Conservation (phyloP, 2,329 filamentous ascomycete species). For the Knoxdaviesia proteae region DNA sequence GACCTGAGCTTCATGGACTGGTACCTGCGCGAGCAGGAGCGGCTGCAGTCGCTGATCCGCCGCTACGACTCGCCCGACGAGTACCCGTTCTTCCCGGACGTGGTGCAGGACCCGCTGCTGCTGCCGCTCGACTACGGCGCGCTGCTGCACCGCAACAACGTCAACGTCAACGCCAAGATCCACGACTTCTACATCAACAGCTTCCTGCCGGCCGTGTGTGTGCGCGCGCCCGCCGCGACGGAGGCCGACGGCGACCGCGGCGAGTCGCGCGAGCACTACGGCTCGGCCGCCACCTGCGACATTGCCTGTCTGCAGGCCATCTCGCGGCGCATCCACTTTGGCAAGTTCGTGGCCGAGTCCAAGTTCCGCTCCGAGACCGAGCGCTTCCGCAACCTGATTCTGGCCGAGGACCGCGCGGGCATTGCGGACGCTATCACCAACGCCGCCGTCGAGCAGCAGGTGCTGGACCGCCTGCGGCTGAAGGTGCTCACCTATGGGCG, state of each 20-base stretch:
- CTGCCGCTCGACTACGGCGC: slow-evolving; percentile 70
- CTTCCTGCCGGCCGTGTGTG: slow-evolving; percentile 66
- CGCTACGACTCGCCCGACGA: slow-evolving; percentile 94
- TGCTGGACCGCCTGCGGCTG: slow-evolving; percentile 63
- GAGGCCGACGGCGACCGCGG: slow-evolving; percentile 52
- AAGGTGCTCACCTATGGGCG: slow-evolving; percentile 91
- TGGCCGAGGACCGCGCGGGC: slow-evolving; percentile 54
- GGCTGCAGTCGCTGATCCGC: slow-evolving; percentile 75
- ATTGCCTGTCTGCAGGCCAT: slow-evolving; percentile 78
- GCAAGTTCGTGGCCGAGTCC: slow-evolving; percentile 92
- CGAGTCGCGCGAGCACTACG: slow-evolving; percentile 85
- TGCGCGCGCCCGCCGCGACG: no score
- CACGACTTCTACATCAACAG: slow-evolving; percentile 66
- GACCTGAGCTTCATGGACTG: slow-evolving; percentile 78
- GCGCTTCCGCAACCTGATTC: slow-evolving; percentile 64
- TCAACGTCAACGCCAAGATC: slow-evolving; percentile 77
- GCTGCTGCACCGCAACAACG: slow-evolving; percentile 71
- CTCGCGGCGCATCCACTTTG: slow-evolving; percentile 83
- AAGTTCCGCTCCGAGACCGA: slow-evolving; percentile 78
- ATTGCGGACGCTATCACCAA: slow-evolving; percentile 88
- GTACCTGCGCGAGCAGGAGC: slow-evolving; percentile 78
- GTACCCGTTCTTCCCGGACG: slow-evolving; percentile 85
- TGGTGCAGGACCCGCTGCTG: slow-evolving; percentile 62
- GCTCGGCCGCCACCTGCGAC: slow-evolving; percentile 76
- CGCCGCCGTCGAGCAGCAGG: slow-evolving; percentile 69